phyloP scores from a whole-genome alignment of 2,329 filamentous ascomycete species.

The Dryadomyces sulphureus region DNA sequence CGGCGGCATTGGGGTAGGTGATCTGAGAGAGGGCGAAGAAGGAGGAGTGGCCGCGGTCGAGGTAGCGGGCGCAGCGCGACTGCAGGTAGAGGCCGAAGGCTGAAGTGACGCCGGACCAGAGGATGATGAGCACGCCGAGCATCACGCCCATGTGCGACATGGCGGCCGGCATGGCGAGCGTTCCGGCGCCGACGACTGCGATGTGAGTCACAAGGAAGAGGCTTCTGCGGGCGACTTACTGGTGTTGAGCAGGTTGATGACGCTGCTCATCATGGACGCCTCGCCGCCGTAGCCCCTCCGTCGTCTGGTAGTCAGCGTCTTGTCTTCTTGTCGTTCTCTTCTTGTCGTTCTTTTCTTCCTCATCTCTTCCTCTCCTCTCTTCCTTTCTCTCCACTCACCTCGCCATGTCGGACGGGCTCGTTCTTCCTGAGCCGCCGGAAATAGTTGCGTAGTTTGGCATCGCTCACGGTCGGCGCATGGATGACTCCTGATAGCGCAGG shows the following conservation, averaged over 20 bases:
- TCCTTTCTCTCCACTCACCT: no score
- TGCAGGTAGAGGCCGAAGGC: constrained; percentile 93
- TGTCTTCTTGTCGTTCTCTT: no score
- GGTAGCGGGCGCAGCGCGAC: constrained; percentile 79
- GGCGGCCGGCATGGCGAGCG: constrained; percentile 87
- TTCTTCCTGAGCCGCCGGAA: constrained; percentile 27
- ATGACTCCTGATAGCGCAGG: no score
- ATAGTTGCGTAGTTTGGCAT: constrained; percentile 43
- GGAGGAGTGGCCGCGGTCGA: constrained; percentile 75
- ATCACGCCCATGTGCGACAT: constrained; percentile 91
- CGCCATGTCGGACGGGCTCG: constrained; percentile 30
- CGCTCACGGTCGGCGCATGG: neutral
- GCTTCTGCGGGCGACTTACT: constrained; percentile 47
- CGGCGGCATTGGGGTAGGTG: constrained; percentile 89
- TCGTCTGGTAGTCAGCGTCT: constrained; percentile 32
- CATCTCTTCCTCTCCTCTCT: no score
- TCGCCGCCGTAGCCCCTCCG: constrained; percentile 68
- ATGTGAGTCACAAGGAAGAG: neutral
- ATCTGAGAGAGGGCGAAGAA: constrained; percentile 97
- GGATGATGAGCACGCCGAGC: constrained; percentile 66
- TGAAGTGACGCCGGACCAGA: constrained; percentile 82
- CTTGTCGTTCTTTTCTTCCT: no score
- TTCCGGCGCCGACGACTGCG: constrained; percentile 79
- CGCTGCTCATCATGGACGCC: constrained; percentile 79
- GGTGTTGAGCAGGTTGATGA: constrained; percentile 92